Evolutionary conservation across 805 yeast species (phyloP).

Genomic region (Candida khao-thaluensis): DNA sequence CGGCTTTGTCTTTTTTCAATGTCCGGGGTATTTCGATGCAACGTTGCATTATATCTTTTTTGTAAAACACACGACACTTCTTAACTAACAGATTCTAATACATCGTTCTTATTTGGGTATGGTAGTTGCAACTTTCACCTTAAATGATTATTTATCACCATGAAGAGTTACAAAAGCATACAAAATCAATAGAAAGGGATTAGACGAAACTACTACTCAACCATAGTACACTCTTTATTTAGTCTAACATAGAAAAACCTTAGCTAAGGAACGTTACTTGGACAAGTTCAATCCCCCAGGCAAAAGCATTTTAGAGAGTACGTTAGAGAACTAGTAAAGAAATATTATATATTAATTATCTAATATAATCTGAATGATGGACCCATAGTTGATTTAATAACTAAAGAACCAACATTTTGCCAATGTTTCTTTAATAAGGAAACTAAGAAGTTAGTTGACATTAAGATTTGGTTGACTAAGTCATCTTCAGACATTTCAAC

Average conservation of each 20-base stretch:
- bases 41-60: slow-evolving; percentile 1
- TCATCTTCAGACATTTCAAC: slow-evolving; percentile 98
- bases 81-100: too few species aligned
- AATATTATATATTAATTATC: slow-evolving; percentile 6
- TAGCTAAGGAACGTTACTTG: too few species aligned
- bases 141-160: too few species aligned
- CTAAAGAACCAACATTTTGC: slow-evolving; percentile 99
- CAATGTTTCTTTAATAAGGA: slow-evolving; percentile 99
- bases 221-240: too few species aligned
- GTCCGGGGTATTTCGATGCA: slow-evolving; percentile 4
- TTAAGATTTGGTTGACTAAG: slow-evolving; percentile 95
- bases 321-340: not conserved
- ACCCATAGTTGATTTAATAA: slow-evolving; percentile 99
- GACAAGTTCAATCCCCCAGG: too few species aligned
- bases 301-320: too few species aligned
- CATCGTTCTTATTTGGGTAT: too few species aligned
- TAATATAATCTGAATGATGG: slow-evolving; percentile 99
- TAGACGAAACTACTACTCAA: too few species aligned
- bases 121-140: too few species aligned
- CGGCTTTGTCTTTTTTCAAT: not conserved
- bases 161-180: too few species aligned
- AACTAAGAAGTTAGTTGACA: slow-evolving; percentile 98
- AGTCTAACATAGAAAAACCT: too few species aligned
- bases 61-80: not conserved
- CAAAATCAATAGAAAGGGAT: too few species aligned